Percentiles rank a stretch among this genome's conserved stretches.
Evolutionary conservation across 2,329 filamentous ascomycete species (phyloP).

Genomic region (Fusarium irregulare): DNA sequence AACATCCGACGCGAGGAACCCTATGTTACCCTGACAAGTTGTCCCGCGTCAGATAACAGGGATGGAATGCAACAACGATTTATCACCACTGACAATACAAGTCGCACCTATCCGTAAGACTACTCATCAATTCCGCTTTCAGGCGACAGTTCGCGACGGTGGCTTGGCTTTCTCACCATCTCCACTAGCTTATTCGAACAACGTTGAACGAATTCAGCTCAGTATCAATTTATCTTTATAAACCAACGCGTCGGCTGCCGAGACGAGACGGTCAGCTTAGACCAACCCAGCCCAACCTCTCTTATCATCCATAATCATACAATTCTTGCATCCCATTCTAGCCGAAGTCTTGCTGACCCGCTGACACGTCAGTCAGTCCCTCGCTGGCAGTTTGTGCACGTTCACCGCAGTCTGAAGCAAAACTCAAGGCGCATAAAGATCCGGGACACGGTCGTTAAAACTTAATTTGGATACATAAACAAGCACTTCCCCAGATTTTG

Average conservation of each 20-base stretch:
- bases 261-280: not conserved
- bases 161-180: slow-evolving; percentile 1
- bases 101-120: not conserved
- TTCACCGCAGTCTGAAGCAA: not conserved
- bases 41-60: not conserved
- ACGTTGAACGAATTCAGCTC: not conserved
- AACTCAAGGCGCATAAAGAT: not conserved
- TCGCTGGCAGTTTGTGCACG: not conserved
- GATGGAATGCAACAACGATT: not conserved
- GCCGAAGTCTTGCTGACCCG: slow-evolving; percentile 2
- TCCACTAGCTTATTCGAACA: slow-evolving; percentile 7
- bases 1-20: not conserved
- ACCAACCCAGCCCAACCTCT: not conserved
- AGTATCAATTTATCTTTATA: not conserved
- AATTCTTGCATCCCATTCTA: not conserved
- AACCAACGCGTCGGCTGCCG: not conserved
- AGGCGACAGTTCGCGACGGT: not conserved
- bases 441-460: not conserved
- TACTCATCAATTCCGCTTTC: not conserved
- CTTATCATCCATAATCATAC: not conserved
- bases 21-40: not conserved
- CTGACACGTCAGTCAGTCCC: slow-evolving; percentile 2
- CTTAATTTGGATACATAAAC: not conserved
- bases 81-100: not conserved
- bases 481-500: not conserved